These are phyloP conservation scores for Pythium aquatile DNA, from an alignment of 352 stramenopile genomes.

Conservation along the genomic window DNA sequence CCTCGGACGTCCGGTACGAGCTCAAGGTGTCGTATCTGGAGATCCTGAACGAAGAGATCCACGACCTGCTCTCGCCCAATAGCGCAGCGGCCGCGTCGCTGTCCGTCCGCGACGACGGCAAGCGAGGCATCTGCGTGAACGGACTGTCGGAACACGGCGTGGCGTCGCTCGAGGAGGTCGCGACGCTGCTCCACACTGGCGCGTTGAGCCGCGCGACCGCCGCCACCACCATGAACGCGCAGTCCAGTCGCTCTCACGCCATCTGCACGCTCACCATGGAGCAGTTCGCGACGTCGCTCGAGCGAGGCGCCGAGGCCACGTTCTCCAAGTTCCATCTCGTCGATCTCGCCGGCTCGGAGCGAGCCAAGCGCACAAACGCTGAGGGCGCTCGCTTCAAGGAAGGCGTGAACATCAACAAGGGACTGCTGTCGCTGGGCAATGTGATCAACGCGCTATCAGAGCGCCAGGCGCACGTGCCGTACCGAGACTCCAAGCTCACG, in stretches of 20 bases:
- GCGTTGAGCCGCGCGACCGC: slow-evolving; percentile 54
- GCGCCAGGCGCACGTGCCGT: slow-evolving; percentile 72
- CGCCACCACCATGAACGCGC: slow-evolving; percentile 70
- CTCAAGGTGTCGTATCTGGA: slow-evolving; percentile 78
- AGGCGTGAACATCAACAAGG: slow-evolving; percentile 93
- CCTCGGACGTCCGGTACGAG: slow-evolving; percentile 33
- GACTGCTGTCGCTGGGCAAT: slow-evolving; percentile 93
- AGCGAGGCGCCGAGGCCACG: slow-evolving; percentile 35
- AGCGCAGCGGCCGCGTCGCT: slow-evolving; percentile 27
- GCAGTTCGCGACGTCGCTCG: slow-evolving; percentile 37
- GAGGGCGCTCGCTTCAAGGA: slow-evolving; percentile 90
- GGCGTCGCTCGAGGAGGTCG: slow-evolving; percentile 41
- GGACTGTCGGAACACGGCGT: slow-evolving; percentile 84
- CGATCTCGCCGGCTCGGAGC: slow-evolving; percentile 95
- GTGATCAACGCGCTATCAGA: slow-evolving; percentile 93
- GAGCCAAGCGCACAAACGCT: slow-evolving; percentile 86
- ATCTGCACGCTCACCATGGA: slow-evolving; percentile 90
- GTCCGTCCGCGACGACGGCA: slow-evolving; percentile 86
- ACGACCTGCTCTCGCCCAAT: slow-evolving; percentile 83
- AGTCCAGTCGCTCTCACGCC: slow-evolving; percentile 85
- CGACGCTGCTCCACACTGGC: slow-evolving; percentile 44
- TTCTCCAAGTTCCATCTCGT: slow-evolving; percentile 93
- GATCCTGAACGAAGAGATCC: slow-evolving; percentile 98
- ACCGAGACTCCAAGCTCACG: slow-evolving; percentile 91
- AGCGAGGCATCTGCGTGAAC: slow-evolving; percentile 87